Base-by-base conservation (phyloP, 345 rosid species). In the Dipteronia dyeriana region DNA sequence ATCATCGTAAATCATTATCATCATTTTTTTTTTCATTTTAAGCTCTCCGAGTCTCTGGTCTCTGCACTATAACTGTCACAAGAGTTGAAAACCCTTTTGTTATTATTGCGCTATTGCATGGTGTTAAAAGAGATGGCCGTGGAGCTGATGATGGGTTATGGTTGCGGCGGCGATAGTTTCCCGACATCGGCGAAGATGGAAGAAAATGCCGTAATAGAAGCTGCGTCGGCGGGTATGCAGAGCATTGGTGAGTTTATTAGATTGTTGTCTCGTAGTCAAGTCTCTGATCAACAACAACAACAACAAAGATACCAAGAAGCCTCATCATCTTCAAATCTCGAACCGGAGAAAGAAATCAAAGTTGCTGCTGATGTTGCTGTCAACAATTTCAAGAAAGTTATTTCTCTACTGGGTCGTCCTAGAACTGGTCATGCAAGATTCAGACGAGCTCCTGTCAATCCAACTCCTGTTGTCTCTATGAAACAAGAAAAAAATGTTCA, bases 401-500 rank as follows among this genome's bases (percentile, higher is more conserved):
- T 93, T 45, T 91, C 93, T 68, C 70, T 95, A 17, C 87, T 95
- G 41, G 97, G 80, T 45, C 84, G 87, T 82, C 88, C 86, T 6
- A 88, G 94, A 84, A 90, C 91, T 4, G 98, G 99, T n/a, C 99
- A 93, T 72, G 98, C 99, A 47, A 91, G 99, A 31, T 95, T 95
- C 77, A 85, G 97, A 66, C 75, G 88, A 77, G 92, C 89, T 2
- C 92, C 93, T 45, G 70, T 70, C 9, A 23, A 67, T 17, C 17
- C 78, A 5, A 1, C 64, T 45, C 29, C 66, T 19, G 68, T 31
- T 51, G 23, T 34, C 20, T 74, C 69, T 9, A 25, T 25, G 26
- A 82, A 70, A 74, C 75, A 75, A 39, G 45, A 73, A 47, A 79
- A 56, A 74, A 49, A 29, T 5, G 70, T 41, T 47, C 76, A 81